Base-by-base conservation (phyloP, 2,329 filamentous ascomycete genomes). In the Ceratocystis smalleyi region DNA sequence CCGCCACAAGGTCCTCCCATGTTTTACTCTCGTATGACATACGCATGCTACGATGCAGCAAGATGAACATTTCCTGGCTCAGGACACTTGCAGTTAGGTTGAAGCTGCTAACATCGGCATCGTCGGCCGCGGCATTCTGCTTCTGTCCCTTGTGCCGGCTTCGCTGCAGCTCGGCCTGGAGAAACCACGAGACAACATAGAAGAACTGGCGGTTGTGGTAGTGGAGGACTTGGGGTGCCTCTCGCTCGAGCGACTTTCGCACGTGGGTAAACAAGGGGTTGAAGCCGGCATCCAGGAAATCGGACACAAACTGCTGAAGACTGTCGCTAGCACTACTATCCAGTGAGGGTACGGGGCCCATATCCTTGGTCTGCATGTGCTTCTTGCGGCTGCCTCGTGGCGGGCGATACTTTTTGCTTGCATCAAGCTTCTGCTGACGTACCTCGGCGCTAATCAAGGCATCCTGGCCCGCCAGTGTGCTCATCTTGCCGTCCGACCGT, bases 241-340 rank as follows among this genome's bases (percentile, higher is more conserved):
- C 91, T 27, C 92, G 84, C 70, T 96, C 92, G 64, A 99, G 87
- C 1, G 91, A 89, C 73, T 89, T 92, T 62, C 94, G 85, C 12
- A 96, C 77, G 70, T 95, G 88, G 57, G 83, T 81, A 71, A 97
- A 96, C 0, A 91, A 77, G 3, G 91, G 91, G 71, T 97, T 99
- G 77, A 99, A 99, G 0, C 90, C 89, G 0, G 92, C 91, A 73
- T 99, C 92, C 2, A 99, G 77, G 69, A 99, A 96, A 57, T 97
- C 91, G 69, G 92, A 87, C 0, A 96, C 89, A 71, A 99, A 99
- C 0, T 77, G 78, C 61, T 87, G 83, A 7, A 99, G 79, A 68
- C 91, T 85, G 51, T 83, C 81, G n/a, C 83, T 85, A n/a, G 91
- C 90, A 22, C 82, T 79, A 1, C 82, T 75, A 19, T 87, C 89